These are phyloP conservation scores for Clavulina sp. DNA, from an alignment of 768 basidiomycete genomes.

Conservation along the genomic window DNA sequence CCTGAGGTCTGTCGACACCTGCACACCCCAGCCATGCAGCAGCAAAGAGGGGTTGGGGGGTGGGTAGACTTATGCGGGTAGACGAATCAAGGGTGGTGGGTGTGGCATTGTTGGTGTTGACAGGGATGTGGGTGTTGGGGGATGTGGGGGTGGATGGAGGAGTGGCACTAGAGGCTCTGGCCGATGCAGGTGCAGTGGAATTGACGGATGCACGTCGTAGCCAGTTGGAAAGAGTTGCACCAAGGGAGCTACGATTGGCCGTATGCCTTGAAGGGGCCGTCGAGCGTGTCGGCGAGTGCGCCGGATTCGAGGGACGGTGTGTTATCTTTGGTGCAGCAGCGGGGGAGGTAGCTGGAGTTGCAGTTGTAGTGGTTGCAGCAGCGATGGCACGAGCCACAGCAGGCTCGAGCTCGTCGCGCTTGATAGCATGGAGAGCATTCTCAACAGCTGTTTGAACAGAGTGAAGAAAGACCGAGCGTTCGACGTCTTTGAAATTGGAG, in stretches of 20 bases:
- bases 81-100: no score
- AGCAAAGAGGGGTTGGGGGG: slow-evolving; percentile 21
- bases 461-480: slow-evolving; percentile 37
- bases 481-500: slow-evolving; percentile 73
- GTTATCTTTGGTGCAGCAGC: no score
- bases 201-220: not conserved
- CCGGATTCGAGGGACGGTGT: no score
- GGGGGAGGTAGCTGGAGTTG: no score
- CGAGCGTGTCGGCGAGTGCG: no score
- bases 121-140: not conserved
- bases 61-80: not conserved
- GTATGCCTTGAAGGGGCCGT: no score
- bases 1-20: slow-evolving; percentile 58
- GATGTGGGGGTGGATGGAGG: not conserved
- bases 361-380: not conserved
- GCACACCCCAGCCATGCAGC: slow-evolving; percentile 74
- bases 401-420: not conserved
- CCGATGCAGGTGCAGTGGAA: not conserved
- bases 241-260: not conserved
- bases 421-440: slow-evolving; percentile 24
- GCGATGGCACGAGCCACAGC: not conserved
- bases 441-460: slow-evolving; percentile 35
- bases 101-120: no score
- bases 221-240: not conserved
- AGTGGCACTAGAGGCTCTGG: not conserved